Evolutionary conservation across 108 stramenopile genomes (phyloP).

Genomic region (Pseudonitzschia multistriata): DNA sequence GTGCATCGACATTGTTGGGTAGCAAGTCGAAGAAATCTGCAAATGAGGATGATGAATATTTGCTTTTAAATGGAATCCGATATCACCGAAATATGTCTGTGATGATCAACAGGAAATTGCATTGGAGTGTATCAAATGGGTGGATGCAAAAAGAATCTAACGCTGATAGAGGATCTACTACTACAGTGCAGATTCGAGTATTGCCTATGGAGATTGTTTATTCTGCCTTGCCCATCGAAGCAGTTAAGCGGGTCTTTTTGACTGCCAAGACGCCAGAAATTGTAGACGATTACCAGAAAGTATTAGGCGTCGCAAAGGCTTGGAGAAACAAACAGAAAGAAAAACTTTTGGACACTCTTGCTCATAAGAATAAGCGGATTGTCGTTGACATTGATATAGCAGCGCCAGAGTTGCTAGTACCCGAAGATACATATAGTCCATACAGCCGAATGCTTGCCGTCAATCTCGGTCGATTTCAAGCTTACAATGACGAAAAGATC

Average conservation of each 20-base stretch:
- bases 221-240: slow-evolving; percentile 57
- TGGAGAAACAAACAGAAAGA: slow-evolving; percentile 54
- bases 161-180: slow-evolving; percentile 32
- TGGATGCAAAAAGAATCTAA: background rate
- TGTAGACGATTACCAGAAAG: slow-evolving; percentile 57
- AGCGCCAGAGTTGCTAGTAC: slow-evolving; percentile 63
- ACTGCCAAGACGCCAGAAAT: slow-evolving; percentile 61
- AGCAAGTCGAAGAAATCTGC: background rate
- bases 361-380: slow-evolving; percentile 56
- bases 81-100: slow-evolving; percentile 29
- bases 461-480: slow-evolving; percentile 55
- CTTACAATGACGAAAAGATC: slow-evolving; percentile 33
- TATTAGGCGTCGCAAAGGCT: slow-evolving; percentile 34
- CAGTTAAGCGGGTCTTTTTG: slow-evolving; percentile 49
- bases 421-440: slow-evolving; percentile 46
- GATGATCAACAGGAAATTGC: slow-evolving; percentile 18
- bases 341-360: slow-evolving; percentile 50
- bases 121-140: slow-evolving; percentile 15
- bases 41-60: slow-evolving; percentile 16
- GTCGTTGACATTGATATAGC: slow-evolving; percentile 55
- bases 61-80: slow-evolving; percentile 28
- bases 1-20: slow-evolving; percentile 28
- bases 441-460: slow-evolving; percentile 48
- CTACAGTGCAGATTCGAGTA: slow-evolving; percentile 34
- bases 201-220: slow-evolving; percentile 66